Percentiles rank a stretch among this genome's conserved stretches.
These are phyloP conservation scores for Geotrichum macrosporum DNA, from an alignment of 1,139 yeast genomes.

Conservation along the genomic window DNA sequence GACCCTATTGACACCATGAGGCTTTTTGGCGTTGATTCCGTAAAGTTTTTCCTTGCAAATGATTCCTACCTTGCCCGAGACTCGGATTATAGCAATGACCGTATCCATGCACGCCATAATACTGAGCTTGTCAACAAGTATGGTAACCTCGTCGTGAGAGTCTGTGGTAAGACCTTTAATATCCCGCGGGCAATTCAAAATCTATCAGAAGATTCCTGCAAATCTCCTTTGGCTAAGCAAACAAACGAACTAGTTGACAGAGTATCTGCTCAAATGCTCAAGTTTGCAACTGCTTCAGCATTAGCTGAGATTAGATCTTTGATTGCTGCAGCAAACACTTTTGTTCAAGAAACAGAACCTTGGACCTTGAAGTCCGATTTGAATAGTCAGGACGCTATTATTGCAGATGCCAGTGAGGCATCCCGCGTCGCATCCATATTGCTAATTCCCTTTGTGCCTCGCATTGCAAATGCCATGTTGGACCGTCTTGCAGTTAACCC, in stretches of 20 bases:
- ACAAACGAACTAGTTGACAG: slow-evolving; percentile 35
- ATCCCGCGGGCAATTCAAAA: slow-evolving; percentile 44
- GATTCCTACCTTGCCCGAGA: slow-evolving; percentile 73
- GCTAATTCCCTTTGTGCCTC: slow-evolving; percentile 70
- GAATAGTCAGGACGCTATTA: slow-evolving; percentile 41
- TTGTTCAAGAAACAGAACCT: slow-evolving; percentile 52
- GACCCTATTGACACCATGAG: slow-evolving; percentile 69
- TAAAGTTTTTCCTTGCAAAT: slow-evolving; percentile 72
- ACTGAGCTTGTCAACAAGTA: slow-evolving; percentile 67
- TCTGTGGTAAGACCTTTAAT: slow-evolving; percentile 66
- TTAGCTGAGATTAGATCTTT: slow-evolving; percentile 56
- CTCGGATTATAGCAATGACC: slow-evolving; percentile 66
- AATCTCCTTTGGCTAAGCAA: slow-evolving; percentile 26
- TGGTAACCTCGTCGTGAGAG: slow-evolving; percentile 71
- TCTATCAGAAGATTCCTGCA: background rate
- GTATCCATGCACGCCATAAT: slow-evolving; percentile 57
- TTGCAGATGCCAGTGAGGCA: slow-evolving; percentile 65
- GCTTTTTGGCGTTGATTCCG: slow-evolving; percentile 59
- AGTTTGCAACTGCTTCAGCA: slow-evolving; percentile 57
- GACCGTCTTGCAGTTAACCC: slow-evolving; percentile 56
- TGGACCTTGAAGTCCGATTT: slow-evolving; percentile 43
- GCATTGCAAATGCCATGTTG: slow-evolving; percentile 52
- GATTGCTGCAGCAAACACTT: slow-evolving; percentile 58
- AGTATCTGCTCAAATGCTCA: slow-evolving; percentile 45
- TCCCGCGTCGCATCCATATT: slow-evolving; percentile 64